Evolutionary conservation across 495 filamentous ascomycete genomes (phyloP).

Genomic region (Trichoderma parareesei): DNA sequence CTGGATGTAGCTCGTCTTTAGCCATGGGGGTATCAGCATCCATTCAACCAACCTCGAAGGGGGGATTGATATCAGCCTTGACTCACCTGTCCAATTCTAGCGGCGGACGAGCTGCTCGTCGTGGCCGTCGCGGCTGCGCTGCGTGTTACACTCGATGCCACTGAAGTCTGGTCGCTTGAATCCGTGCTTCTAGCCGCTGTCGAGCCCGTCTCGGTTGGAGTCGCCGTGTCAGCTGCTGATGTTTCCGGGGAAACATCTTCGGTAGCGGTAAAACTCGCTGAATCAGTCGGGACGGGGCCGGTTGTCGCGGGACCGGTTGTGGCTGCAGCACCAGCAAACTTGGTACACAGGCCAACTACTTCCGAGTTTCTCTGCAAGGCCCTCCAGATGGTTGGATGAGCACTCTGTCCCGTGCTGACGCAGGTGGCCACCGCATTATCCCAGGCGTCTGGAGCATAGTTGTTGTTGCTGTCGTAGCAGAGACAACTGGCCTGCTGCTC

Average conservation of each 20-base stretch:
- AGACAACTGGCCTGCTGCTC: not conserved
- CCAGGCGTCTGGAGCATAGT: constrained; percentile 3
- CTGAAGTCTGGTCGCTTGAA: not conserved
- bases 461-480: not conserved
- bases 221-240: not conserved
- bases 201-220: not conserved
- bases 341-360: not conserved
- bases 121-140: not conserved
- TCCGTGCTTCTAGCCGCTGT: not conserved
- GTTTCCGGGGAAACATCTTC: not conserved
- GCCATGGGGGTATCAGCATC: not conserved
- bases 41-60: not conserved
- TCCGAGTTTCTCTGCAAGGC: not conserved
- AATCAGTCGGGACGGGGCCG: not conserved
- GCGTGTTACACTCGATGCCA: not conserved
- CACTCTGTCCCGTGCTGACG: not conserved
- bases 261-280: not conserved
- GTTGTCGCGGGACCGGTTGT: not conserved
- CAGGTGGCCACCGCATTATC: constrained; percentile 2
- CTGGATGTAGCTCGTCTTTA: not conserved
- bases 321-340: not conserved
- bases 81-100: not conserved
- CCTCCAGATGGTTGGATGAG: constrained; percentile 2
- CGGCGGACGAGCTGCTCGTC: not conserved
- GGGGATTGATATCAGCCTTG: not conserved